Conservation (phyloP, 2,329 filamentous ascomycete species). For the Ascochyta koolunga region DNA sequence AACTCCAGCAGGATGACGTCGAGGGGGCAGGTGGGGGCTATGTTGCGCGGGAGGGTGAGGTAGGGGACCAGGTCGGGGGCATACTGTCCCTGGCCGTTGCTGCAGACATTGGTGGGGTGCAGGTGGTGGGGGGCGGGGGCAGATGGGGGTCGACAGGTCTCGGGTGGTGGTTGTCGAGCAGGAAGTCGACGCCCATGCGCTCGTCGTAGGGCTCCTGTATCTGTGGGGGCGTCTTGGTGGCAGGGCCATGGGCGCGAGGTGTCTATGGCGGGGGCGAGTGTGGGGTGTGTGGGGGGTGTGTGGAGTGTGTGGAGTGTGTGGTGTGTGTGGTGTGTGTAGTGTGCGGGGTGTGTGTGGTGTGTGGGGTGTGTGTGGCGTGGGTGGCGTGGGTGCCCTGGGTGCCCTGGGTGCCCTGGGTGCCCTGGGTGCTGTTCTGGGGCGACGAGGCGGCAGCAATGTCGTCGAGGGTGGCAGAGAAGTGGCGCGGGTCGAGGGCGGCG, state of each 20-base stretch:
- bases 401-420: no score
- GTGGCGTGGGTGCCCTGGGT: no score
- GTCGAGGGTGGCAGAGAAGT: conserved; percentile 29
- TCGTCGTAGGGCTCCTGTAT: conserved; percentile 55
- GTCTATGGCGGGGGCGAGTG: conserved; percentile 37
- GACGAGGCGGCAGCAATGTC: conserved; percentile 28
- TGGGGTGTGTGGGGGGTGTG: no score
- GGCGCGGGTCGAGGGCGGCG: conserved; percentile 29
- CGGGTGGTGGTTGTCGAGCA: conserved; percentile 64
- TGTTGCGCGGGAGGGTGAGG: conserved; percentile 58
- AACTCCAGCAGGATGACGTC: conserved; percentile 83
- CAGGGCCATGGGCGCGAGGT: conserved; percentile 40
- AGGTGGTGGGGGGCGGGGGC: conserved; percentile 55
- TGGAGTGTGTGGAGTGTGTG: no score
- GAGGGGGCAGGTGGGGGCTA: conserved; percentile 73
- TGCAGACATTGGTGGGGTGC: conserved; percentile 27
- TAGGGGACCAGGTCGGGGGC: conserved; percentile 41
- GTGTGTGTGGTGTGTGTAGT: no score
- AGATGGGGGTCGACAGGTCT: conserved; percentile 40
- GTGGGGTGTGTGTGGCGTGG: no score
- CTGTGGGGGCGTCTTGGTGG: conserved; percentile 36
- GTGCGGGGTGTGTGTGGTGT: no score
- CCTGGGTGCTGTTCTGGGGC: conserved; percentile 31
- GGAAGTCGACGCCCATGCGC: conserved; percentile 73
- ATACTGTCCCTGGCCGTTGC: conserved; percentile 33